These are phyloP conservation scores for Gonapodya prolifera DNA, from an alignment of 192 early-diverging fungal genomes.

Conservation along the genomic window DNA sequence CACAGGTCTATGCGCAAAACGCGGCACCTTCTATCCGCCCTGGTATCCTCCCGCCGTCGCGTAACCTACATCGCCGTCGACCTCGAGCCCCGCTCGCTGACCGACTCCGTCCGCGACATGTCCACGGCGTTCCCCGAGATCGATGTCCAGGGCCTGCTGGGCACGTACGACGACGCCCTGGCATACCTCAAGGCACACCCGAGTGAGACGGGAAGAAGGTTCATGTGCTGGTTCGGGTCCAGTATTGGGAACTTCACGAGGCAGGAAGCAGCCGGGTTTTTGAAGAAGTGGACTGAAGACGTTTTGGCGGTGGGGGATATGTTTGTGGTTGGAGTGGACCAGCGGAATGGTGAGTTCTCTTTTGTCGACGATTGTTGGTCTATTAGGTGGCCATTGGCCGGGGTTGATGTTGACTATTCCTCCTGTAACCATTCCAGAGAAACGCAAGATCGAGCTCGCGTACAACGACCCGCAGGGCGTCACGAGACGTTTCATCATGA, in stretches of 20 bases:
- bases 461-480: constrained; percentile 74
- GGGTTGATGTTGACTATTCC: too few relatives aligned
- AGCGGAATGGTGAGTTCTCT: constrained; percentile 49
- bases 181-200: constrained; percentile 38
- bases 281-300: constrained; percentile 36
- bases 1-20: constrained; percentile 69
- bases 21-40: constrained; percentile 58
- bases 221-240: not conserved
- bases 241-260: constrained; percentile 62
- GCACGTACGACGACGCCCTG: constrained; percentile 80
- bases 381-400: too few relatives aligned
- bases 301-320: constrained; percentile 56
- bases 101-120: constrained; percentile 52
- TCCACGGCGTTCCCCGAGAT: constrained; percentile 49
- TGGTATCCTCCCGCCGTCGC: constrained; percentile 38
- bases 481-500: constrained; percentile 72
- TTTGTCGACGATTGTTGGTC: not conserved
- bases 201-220: constrained; percentile 19
- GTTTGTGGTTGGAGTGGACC: constrained; percentile 77
- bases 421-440: not conserved
- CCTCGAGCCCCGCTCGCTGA: constrained; percentile 63
- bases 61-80: constrained; percentile 85
- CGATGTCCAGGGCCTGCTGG: constrained; percentile 63
- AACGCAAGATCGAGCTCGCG: constrained; percentile 51
- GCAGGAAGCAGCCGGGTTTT: constrained; percentile 51